These are phyloP conservation scores for Cyberlindnera xishuangbannaensis DNA, from an alignment of 805 yeast genomes.

Conservation along the genomic window DNA sequence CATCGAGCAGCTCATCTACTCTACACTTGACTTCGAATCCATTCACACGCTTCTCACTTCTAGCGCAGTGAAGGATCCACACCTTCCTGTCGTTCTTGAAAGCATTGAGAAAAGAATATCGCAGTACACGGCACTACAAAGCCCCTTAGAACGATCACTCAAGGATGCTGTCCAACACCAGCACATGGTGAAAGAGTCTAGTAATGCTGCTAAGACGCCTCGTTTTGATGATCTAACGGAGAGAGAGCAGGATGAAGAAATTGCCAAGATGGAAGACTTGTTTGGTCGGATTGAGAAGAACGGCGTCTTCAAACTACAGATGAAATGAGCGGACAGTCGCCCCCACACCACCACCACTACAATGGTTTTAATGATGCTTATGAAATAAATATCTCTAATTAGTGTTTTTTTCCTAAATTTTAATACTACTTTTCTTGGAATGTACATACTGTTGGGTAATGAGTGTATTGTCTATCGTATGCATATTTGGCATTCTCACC, in stretches of 20 bases:
- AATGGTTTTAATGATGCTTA: too few relatives aligned
- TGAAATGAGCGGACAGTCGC: too few relatives aligned
- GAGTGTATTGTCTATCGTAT: too few relatives aligned
- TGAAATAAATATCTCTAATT: too few relatives aligned
- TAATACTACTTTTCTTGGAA: too few relatives aligned
- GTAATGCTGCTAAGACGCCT: conserved; percentile 5
- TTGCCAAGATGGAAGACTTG: conserved; percentile 21
- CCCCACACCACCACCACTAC: too few relatives aligned
- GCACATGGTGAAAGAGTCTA: too few relatives aligned
- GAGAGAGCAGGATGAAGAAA: conserved; percentile 24
- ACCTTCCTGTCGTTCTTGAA: conserved; percentile 8
- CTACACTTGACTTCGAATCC: conserved; percentile 9
- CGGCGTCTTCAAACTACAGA: conserved; percentile 24
- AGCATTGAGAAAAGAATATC: conserved; percentile 7
- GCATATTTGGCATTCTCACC: too few relatives aligned
- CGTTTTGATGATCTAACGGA: conserved; percentile 23
- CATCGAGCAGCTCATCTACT: conserved; percentile 13
- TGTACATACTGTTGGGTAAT: too few relatives aligned
- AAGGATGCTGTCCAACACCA: conserved; percentile 6
- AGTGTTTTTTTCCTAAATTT: too few relatives aligned
- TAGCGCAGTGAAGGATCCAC: conserved; percentile 13
- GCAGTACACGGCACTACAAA: neutral
- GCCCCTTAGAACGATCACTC: conserved; percentile 1
- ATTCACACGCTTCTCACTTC: conserved; percentile 4
- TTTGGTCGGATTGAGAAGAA: conserved; percentile 23